Percentiles rank a stretch among this genome's conserved stretches.
Evolutionary conservation across 139 green algal genomes (phyloP).

Genomic region (Tetradesmus lagerheimii): DNA sequence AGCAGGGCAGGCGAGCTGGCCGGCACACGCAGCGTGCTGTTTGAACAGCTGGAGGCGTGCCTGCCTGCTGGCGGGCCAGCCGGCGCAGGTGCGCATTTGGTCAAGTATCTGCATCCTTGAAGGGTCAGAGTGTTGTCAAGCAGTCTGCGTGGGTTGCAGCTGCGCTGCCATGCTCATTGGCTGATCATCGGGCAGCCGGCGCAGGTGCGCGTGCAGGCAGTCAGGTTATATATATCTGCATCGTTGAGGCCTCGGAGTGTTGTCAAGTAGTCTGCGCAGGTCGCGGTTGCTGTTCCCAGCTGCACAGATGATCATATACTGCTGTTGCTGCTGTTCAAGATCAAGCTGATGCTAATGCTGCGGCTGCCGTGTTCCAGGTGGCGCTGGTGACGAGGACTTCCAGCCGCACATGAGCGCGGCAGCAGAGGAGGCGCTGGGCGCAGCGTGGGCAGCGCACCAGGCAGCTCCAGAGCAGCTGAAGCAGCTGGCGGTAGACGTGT

Average conservation of each 20-base stretch:
- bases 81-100: neutral
- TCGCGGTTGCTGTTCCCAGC: too few species aligned
- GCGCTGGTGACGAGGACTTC: conserved; percentile 25
- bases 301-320: too few species aligned
- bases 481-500: conserved; percentile 7
- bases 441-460: neutral
- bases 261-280: too few species aligned
- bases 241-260: too few species aligned
- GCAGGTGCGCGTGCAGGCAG: too few species aligned
- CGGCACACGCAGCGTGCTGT: neutral
- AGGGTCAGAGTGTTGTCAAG: too few species aligned
- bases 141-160: neutral
- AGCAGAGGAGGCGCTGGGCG: neutral
- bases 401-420: neutral
- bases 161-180: neutral
- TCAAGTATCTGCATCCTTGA: too few species aligned
- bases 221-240: too few species aligned
- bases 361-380: neutral
- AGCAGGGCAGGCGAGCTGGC: neutral
- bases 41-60: neutral
- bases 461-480: neutral
- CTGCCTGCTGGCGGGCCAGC: neutral
- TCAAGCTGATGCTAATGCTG: neutral
- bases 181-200: neutral
- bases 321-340: conserved; percentile 4